A percentile compares a stretch with the other conserved stretches of the same genome.
Evolutionary conservation across 2,329 filamentous ascomycete genomes (phyloP).

Genomic region (Trichophyton rubrum): DNA sequence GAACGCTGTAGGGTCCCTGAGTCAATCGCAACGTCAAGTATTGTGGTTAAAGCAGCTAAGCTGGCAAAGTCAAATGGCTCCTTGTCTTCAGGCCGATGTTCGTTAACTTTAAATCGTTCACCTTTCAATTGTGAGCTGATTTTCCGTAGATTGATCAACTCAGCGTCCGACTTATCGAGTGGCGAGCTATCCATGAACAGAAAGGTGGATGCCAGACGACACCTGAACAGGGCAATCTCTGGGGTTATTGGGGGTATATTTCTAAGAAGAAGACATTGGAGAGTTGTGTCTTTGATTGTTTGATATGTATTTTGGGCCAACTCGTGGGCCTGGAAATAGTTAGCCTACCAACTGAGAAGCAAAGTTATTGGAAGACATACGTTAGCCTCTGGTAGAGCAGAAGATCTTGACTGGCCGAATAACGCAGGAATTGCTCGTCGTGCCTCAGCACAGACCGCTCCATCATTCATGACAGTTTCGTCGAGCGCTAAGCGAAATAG

Average conservation of each 20-base stretch:
- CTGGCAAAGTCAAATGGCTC: constrained; percentile 47
- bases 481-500: constrained; percentile 29
- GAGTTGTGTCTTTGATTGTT: constrained; percentile 26
- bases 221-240: constrained; percentile 29
- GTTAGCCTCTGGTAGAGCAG: neutral
- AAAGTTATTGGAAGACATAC: constrained; percentile 10
- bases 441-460: constrained; percentile 21
- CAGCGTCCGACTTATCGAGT: constrained; percentile 19
- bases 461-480: constrained; percentile 21
- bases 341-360: constrained; percentile 9
- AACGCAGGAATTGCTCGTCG: constrained; percentile 24
- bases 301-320: constrained; percentile 20
- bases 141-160: constrained; percentile 21
- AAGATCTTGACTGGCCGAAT: constrained; percentile 10
- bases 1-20: constrained; percentile 35
- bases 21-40: constrained; percentile 66
- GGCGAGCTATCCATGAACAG: constrained; percentile 20
- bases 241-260: constrained; percentile 29
- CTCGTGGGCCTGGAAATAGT: constrained; percentile 18
- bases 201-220: constrained; percentile 29
- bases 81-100: constrained; percentile 10
- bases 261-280: constrained; percentile 30
- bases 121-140: constrained; percentile 22
- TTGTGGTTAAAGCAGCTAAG: constrained; percentile 50
- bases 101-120: constrained; percentile 22